Evolutionary conservation across 768 basidiomycete genomes (phyloP), one percentile per base, ranked within the genome.

Genomic region (Collybia sp.): DNA sequence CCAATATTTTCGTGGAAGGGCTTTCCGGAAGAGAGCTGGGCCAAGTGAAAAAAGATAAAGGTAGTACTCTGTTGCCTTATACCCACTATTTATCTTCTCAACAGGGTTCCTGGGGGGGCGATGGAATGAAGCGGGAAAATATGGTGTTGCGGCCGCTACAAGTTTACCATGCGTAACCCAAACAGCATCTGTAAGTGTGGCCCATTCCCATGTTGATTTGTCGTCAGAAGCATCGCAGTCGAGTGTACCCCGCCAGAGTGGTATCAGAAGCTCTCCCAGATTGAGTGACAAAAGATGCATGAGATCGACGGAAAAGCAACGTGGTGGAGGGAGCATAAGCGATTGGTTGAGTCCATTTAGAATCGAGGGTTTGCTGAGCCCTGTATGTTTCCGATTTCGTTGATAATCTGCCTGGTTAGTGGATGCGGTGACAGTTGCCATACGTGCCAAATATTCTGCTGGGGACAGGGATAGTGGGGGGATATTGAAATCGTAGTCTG

Each of bases 11-110:
- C 12, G 3, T 6, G 51, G 54, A 37, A 55, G 48, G 17, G 52
- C 10, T 1, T 36, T n/a, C n/a, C 50, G 51, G 5, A 55, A 42
- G 8, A 45, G 25, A 1, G 47, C 54, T 1, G 48, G 54, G 5
- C 50, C 50, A 30, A 54, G 45, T 1, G 35, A 45, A 36, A 49
- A 51, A 15, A 49, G 13, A 37, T 54, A 54, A 0, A 51, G 31
- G 0, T 46, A 33, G 32, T 44, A 54, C 20, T 51, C 53, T 45
- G 44, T 45, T 3, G 51, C 51, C 35, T 52, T 52, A 25, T 43
- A 43, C 10, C 19, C 3, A 10, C 35, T 37, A 4, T 3, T 4
- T 4, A 37, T 37, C 35, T 37, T 37, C 10, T 37, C 35, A 6
- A 10, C 35, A 37, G 35, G 35, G 17, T 37, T 37, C 37, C 25